Evolutionary conservation across 2,329 filamentous ascomycete species (phyloP), one percentile per base, ranked within the genome.

Genomic region (Colletotrichum cereale): DNA sequence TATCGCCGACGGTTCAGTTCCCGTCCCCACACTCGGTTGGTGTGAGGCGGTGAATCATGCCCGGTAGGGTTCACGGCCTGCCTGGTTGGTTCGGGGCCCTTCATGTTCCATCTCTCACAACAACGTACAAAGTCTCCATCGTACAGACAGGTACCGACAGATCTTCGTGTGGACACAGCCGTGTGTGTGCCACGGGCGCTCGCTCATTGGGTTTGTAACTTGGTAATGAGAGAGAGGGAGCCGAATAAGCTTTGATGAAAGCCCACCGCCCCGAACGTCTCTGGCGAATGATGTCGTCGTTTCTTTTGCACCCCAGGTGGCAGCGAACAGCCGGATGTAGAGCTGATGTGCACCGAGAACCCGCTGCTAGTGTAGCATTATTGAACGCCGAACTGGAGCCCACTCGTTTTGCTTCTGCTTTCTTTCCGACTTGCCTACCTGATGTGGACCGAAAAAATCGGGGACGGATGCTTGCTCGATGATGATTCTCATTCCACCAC

Each of bases 351-450:
- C 67, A 62, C 55, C 11, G 44, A 40, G 62, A 42, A 48, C 18
- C 62, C 62, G 66, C 62, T 61, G n/a, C 62, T 48, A 62, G 57
- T 47, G 63, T 62, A 29, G 56, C 47, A 67, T 67, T 71, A 67
- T 62, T 71, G 67, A 56, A 67, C 47, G 62, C 67, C 34, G 38
- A 67, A 24, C 42, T 18, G 47, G 42, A 52, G 29, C 36, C 63
- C 50, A 36, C 58, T 36, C 57, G 42, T 64, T 36, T 66, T 65
- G 62, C 48, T 71, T 64, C 56, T 73, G 56, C 66, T 31, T 40
- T 24, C 34, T 26, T 50, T 31, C 56, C n/a, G 42, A 18, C 24
- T 50, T n/a, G 24, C 31, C 58, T 47, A 14, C 6, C 12, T 24
- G 31, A 31, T 50, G 61, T 55, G 58, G 68, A 60, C 68, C 68